Conservation (phyloP, 164 flowering plant genomes). For the Tinospora cordifolia region DNA sequence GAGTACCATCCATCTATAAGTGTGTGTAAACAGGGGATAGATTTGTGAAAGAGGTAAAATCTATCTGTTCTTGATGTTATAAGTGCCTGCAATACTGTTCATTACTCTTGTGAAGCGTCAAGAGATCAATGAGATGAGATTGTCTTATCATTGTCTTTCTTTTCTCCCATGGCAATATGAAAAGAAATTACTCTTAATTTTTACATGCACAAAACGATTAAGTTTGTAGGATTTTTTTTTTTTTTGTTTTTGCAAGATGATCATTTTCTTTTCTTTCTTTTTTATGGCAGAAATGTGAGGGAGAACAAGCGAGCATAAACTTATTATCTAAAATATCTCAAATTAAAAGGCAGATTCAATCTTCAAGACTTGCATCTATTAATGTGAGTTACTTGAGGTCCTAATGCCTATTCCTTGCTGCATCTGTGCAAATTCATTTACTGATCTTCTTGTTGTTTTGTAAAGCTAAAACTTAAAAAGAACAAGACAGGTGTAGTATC, state of each 20-base stretch:
- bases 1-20: not conserved
- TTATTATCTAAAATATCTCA: slow-evolving; percentile 36
- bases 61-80: not conserved
- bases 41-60: not conserved
- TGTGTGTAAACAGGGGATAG: not conserved
- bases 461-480: slow-evolving; percentile 55
- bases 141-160: not conserved
- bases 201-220: not conserved
- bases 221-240: too few relatives aligned
- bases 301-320: slow-evolving; percentile 26
- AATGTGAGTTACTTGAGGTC: slow-evolving; percentile 33
- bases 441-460: slow-evolving; percentile 4
- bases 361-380: slow-evolving; percentile 43
- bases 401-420: not conserved
- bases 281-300: slow-evolving; percentile 20
- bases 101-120: not conserved
- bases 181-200: too few relatives aligned
- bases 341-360: slow-evolving; percentile 59
- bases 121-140: not conserved
- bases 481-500: slow-evolving; percentile 40
- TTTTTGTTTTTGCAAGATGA: not conserved
- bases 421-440: not conserved
- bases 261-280: not conserved
- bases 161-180: not conserved
- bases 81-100: not conserved